Conservation (phyloP, 2,329 filamentous ascomycete genomes). For the Didymella keratinophila region DNA sequence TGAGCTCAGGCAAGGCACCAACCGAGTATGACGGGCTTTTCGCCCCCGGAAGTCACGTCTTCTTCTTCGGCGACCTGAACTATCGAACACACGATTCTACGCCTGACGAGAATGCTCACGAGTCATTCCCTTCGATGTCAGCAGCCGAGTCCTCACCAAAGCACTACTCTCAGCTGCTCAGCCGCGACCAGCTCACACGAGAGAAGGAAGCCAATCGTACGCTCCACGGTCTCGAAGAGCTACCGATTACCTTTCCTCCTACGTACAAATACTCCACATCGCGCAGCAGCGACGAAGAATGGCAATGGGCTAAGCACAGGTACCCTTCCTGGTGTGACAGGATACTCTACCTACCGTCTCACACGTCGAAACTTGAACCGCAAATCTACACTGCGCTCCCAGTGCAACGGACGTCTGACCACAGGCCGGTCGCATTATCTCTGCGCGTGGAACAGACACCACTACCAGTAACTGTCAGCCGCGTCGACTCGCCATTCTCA, state of each 20-base stretch:
- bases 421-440: conserved; percentile 81
- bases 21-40: conserved; percentile 71
- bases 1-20: conserved; percentile 32
- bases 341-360: conserved; percentile 71
- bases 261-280: conserved; percentile 84
- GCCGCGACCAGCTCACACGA: conserved; percentile 78
- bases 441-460: conserved; percentile 67
- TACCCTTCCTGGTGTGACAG: conserved; percentile 93
- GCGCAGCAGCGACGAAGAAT: conserved; percentile 52
- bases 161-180: conserved; percentile 73
- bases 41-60: conserved; percentile 76
- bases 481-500: conserved; percentile 59
- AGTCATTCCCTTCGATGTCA: conserved; percentile 69
- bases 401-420: conserved; percentile 83
- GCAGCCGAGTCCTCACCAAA: conserved; percentile 57
- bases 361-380: conserved; percentile 62
- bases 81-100: conserved; percentile 80
- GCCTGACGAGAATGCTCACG: conserved; percentile 66
- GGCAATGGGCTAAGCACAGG: conserved; percentile 80
- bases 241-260: conserved; percentile 79
- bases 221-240: conserved; percentile 80
- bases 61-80: conserved; percentile 92
- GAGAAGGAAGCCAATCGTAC: conserved; percentile 75
- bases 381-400: conserved; percentile 77
- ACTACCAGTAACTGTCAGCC: conserved; percentile 44